A percentile compares a stretch with the other conserved stretches of the same genome.
Conservation (phyloP, 805 yeast genomes). For the Zygosaccharomyces pseudorouxii region DNA sequence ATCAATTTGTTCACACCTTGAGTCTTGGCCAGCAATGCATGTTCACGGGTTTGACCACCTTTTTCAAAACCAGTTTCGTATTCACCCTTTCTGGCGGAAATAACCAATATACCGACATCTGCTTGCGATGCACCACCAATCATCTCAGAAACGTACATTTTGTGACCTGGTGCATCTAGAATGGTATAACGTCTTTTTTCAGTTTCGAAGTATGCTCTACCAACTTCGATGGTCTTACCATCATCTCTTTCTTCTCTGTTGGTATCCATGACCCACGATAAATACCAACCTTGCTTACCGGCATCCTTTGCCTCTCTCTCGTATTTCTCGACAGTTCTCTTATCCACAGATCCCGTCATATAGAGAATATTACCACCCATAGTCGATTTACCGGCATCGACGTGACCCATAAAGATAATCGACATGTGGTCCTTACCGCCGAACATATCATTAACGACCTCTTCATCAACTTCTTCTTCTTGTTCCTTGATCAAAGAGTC, state of each 20-base stretch:
- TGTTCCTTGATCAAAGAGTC: conserved; percentile 60
- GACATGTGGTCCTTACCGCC: conserved; percentile 98
- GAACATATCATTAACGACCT: conserved; percentile 84
- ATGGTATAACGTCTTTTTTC: conserved; percentile 97
- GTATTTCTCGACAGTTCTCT: conserved; percentile 96
- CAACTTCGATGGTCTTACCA: conserved; percentile 99
- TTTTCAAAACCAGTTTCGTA: conserved; percentile 98
- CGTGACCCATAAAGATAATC: conserved; percentile 98
- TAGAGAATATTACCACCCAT: conserved; percentile 97
- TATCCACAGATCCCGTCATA: conserved; percentile 95
- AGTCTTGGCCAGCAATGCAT: conserved; percentile 93
- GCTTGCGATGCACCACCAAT: conserved; percentile 99
- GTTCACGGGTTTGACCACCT: conserved; percentile 99
- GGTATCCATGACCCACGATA: conserved; percentile 99
- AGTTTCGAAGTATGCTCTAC: conserved; percentile 95
- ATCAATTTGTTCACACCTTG: conserved; percentile 94
- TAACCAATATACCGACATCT: conserved; percentile 94
- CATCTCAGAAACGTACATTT: conserved; percentile 98
- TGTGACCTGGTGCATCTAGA: conserved; percentile 99
- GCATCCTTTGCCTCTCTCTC: conserved; percentile 99
- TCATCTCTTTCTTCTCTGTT: conserved; percentile 98
- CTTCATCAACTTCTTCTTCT: conserved; percentile 81
- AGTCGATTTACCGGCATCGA: conserved; percentile 98
- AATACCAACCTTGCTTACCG: conserved; percentile 99
- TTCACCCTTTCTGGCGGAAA: conserved; percentile 98